These are phyloP conservation scores for Chenopodium formosanum DNA, from an alignment of 148 eudicot species.

Conservation along the genomic window DNA sequence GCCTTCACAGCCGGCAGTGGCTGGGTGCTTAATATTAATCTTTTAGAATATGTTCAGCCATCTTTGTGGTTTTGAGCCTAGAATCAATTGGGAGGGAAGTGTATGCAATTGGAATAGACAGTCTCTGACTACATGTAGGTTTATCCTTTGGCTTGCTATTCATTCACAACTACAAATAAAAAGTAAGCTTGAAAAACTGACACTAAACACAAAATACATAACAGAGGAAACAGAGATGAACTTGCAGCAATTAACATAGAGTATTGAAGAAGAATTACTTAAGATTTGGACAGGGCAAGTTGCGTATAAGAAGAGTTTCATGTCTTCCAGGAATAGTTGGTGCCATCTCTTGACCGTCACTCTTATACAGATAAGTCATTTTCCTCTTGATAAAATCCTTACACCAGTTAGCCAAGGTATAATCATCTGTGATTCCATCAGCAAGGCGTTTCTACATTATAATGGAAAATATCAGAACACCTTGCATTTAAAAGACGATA, in stretches of 20 bases:
- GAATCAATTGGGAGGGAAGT: no score
- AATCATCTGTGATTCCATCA: conserved; percentile 6
- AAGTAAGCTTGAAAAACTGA: no score
- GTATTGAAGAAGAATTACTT: conserved; percentile 20
- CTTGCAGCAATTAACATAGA: background rate
- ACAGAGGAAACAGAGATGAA: background rate
- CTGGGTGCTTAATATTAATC: no score
- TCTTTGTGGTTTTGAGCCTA: no score
- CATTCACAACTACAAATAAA: no score
- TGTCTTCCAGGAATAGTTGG: conserved; percentile 31
- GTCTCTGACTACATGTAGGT: no score
- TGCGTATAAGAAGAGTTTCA: conserved; percentile 30
- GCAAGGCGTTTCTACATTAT: conserved; percentile 23
- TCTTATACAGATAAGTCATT: conserved; percentile 30
- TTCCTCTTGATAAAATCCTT: conserved; percentile 21
- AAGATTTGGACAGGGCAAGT: conserved; percentile 12
- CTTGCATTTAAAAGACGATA: background rate
- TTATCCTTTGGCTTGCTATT: no score
- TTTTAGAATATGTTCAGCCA: no score
- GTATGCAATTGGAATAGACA: no score
- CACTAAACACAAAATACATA: background rate
- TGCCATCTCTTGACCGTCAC: conserved; percentile 34
- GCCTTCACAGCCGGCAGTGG: no score
- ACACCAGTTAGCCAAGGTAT: background rate
- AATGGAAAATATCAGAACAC: background rate